A percentile compares a stretch with the other conserved stretches of the same genome.
Conservation (phyloP, 2,329 filamentous ascomycete species). For the Metarhizium sp. region DNA sequence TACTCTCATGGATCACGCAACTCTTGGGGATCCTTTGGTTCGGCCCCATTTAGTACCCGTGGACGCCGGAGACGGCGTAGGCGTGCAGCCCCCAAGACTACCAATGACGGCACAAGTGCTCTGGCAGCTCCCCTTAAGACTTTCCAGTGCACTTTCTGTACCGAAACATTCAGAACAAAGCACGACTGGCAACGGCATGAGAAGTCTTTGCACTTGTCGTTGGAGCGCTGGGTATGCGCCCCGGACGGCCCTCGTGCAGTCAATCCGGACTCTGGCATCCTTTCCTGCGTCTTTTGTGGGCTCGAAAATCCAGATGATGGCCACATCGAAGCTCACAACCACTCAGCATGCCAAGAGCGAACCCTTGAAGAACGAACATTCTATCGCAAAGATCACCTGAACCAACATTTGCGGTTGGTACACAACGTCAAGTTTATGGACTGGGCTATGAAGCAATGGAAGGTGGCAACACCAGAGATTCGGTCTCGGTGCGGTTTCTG, state of each 20-base stretch:
- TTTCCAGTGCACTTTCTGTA: slow-evolving; percentile 61
- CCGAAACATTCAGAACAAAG: slow-evolving; percentile 57
- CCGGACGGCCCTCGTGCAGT: slow-evolving; percentile 46
- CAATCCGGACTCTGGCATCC: slow-evolving; percentile 48
- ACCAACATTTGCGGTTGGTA: slow-evolving; percentile 54
- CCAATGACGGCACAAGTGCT: slow-evolving; percentile 22
- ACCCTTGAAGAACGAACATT: slow-evolving; percentile 52
- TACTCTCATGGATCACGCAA: slow-evolving; percentile 50
- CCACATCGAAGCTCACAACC: slow-evolving; percentile 51
- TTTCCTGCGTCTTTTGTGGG: slow-evolving; percentile 52
- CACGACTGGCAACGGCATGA: slow-evolving; percentile 65
- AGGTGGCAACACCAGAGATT: slow-evolving; percentile 49
- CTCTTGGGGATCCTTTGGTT: slow-evolving; percentile 43
- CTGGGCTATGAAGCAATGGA: slow-evolving; percentile 59
- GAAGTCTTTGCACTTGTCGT: slow-evolving; percentile 54
- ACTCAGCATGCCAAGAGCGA: slow-evolving; percentile 58
- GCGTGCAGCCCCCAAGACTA: slow-evolving; percentile 26
- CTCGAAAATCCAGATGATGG: slow-evolving; percentile 42
- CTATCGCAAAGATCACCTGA: slow-evolving; percentile 58
- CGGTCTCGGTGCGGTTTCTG: slow-evolving; percentile 59
- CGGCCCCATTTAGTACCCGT: slow-evolving; percentile 31
- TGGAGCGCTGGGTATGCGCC: slow-evolving; percentile 57
- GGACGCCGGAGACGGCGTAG: slow-evolving; percentile 41
- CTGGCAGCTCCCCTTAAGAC: slow-evolving; percentile 40
- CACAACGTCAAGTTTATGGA: slow-evolving; percentile 51